Base-by-base conservation (phyloP, 2,329 filamentous ascomycete genomes). In the Fusarium aywerte region DNA sequence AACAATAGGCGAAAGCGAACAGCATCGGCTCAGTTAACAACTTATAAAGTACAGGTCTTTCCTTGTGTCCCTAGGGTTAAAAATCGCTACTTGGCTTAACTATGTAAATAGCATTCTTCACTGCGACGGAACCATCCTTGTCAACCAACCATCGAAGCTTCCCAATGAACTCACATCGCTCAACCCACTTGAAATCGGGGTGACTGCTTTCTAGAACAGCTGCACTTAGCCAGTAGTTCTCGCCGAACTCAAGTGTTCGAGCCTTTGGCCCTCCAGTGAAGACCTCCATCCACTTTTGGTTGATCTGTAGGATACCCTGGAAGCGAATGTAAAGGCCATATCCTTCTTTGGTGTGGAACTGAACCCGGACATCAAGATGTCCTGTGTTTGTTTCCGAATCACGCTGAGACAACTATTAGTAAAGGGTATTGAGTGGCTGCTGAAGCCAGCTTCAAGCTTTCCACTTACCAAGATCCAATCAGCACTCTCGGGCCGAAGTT, bases 201-300 rank as follows among this genome's bases (percentile, higher is more conserved):
- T 60, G 54, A 4, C 42, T 60, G 0, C 36, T 59, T 5, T 60
- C 57, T 5, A 60, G 25, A 0, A 60, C 5, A 0, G 57, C 54
- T 2, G 54, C 29, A 7, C 57, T 54, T 1, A 60, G n/a, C 57
- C 57, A 60, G 2, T 60, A 44, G 0, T 60, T 60, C 20, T 60
- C 54, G 7, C 54, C 57, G 27, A 59, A 60, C 2, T 60, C 43
- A 0, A 60, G 54, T 8, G 57, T 60, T n/a, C 54, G 36, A 5
- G 54, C 54, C 12, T 51, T 43, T 0, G 57, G 36, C 0, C 42
- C 42, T 13, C 31, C 7, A 2, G 54, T 60, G 2, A 60, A 60
- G 1, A 60, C 57, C 2, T 60, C 57, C 54, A 60, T 60, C 54
- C 57, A 60, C 4, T 59, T 59, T 3, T 59, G 42, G 15, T 60